Conservation (phyloP, 306 rosid genomes). For the Comarum palustre region DNA sequence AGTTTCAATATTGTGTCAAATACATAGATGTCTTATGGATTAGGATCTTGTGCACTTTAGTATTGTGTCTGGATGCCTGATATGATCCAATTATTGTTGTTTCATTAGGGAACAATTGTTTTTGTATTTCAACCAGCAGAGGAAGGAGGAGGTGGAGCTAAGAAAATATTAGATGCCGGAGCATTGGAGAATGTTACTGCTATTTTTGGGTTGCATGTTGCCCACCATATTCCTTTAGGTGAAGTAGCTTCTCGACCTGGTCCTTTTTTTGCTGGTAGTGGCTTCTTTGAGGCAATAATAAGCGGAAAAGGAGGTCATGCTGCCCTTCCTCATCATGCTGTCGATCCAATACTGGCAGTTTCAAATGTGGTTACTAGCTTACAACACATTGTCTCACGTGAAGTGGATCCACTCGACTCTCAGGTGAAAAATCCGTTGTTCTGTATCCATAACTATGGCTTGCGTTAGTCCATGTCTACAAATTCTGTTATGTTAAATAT, state of each 20-base stretch:
- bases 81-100: slow-evolving; percentile 8
- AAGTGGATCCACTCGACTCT: slow-evolving; percentile 83
- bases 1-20: not conserved
- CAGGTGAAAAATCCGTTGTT: slow-evolving; percentile 41
- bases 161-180: slow-evolving; percentile 53
- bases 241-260: slow-evolving; percentile 62
- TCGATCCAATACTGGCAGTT: slow-evolving; percentile 85
- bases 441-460: not conserved
- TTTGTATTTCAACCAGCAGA: slow-evolving; percentile 97
- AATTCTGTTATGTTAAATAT: no score
- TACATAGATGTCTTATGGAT: not conserved
- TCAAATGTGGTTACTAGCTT: slow-evolving; percentile 79
- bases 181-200: slow-evolving; percentile 69
- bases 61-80: slow-evolving; percentile 6
- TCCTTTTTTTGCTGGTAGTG: slow-evolving; percentile 63
- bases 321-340: slow-evolving; percentile 74
- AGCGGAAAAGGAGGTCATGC: slow-evolving; percentile 93
- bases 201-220: slow-evolving; percentile 70
- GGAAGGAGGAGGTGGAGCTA: slow-evolving; percentile 86
- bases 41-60: not conserved
- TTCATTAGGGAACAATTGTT: slow-evolving; percentile 69
- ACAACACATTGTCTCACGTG: slow-evolving; percentile 82
- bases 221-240: slow-evolving; percentile 43
- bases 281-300: slow-evolving; percentile 74
- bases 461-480: not conserved